Conservation (phyloP, 1,284 basidiomycete species). For the Albatrellus sp. region DNA sequence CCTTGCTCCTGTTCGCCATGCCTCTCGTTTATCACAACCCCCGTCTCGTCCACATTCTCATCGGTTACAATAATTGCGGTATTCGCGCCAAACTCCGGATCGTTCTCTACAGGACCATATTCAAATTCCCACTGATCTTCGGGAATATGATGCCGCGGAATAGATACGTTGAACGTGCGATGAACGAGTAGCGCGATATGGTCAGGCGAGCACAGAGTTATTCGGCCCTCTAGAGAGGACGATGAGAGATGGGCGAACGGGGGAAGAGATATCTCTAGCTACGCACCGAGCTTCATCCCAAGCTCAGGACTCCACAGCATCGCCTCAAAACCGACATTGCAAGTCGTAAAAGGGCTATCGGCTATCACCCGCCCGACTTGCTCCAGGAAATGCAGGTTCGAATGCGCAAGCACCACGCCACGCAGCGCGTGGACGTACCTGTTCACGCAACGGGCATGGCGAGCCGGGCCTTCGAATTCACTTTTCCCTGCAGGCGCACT, state of each 20-base stretch:
- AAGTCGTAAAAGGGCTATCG: constrained; percentile 82
- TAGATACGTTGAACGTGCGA: constrained; percentile 94
- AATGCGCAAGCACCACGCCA: constrained; percentile 84
- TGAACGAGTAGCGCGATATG: constrained; percentile 90
- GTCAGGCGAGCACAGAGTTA: constrained; percentile 87
- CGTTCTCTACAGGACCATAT: constrained; percentile 66
- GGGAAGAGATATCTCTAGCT: not conserved
- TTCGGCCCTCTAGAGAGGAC: constrained; percentile 54
- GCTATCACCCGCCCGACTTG: constrained; percentile 61
- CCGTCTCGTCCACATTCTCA: constrained; percentile 6
- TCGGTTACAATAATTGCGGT: constrained; percentile 9
- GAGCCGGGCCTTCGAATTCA: constrained; percentile 1
- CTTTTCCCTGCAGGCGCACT: constrained; percentile 7
- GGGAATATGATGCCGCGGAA: constrained; percentile 87
- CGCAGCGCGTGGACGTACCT: constrained; percentile 85
- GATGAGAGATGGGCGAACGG: constrained; percentile 2
- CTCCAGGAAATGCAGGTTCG: constrained; percentile 61
- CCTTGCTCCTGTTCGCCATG: constrained; percentile 11
- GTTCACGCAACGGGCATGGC: not conserved
- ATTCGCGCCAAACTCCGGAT: constrained; percentile 48
- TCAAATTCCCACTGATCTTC: constrained; percentile 79
- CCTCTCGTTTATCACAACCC: constrained; percentile 14
- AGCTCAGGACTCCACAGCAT: constrained; percentile 85
- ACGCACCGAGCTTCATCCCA: constrained; percentile 74
- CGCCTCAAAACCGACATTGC: constrained; percentile 69